Percentiles rank a stretch among this genome's conserved stretches.
Evolutionary conservation across 164 flowering plant species (phyloP).

Genomic region (Nymphaea thermarum): DNA sequence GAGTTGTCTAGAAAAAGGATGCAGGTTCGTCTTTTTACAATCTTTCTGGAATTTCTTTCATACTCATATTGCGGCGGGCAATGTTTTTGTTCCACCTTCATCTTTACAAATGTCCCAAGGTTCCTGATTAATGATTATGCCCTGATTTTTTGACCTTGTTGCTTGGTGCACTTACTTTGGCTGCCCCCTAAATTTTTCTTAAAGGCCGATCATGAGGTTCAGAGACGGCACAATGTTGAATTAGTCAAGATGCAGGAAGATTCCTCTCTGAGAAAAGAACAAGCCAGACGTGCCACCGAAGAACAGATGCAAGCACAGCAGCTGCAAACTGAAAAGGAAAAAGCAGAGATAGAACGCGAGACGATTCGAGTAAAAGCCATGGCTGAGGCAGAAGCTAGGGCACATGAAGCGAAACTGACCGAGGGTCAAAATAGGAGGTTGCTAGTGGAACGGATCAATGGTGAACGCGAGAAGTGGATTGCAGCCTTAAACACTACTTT

Average conservation of each 20-base stretch:
- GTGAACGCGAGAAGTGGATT: constrained; percentile 95
- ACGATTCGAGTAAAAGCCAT: constrained; percentile 76
- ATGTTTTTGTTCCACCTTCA: background rate
- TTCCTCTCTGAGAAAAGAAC: constrained; percentile 65
- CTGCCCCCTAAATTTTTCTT: constrained; percentile 2
- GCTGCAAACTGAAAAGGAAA: constrained; percentile 75
- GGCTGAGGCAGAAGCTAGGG: constrained; percentile 93
- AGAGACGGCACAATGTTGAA: constrained; percentile 71
- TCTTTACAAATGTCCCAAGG: background rate
- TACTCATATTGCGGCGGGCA: background rate
- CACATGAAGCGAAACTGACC: constrained; percentile 83
- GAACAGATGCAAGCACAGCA: constrained; percentile 85
- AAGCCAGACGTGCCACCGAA: constrained; percentile 71
- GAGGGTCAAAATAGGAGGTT: constrained; percentile 77
- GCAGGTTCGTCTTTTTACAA: constrained; percentile 36
- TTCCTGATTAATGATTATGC: too few species aligned
- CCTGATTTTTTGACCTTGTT: background rate
- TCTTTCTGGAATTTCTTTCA: background rate
- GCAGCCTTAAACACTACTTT: constrained; percentile 92
- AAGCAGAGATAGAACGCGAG: constrained; percentile 86
- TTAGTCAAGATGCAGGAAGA: constrained; percentile 88
- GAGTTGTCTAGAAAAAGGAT: constrained; percentile 87
- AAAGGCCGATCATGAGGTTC: constrained; percentile 87
- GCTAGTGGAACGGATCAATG: constrained; percentile 64
- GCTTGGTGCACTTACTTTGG: background rate